Base-by-base conservation (phyloP, 306 rosid genomes). In the Sophora flavescens region DNA sequence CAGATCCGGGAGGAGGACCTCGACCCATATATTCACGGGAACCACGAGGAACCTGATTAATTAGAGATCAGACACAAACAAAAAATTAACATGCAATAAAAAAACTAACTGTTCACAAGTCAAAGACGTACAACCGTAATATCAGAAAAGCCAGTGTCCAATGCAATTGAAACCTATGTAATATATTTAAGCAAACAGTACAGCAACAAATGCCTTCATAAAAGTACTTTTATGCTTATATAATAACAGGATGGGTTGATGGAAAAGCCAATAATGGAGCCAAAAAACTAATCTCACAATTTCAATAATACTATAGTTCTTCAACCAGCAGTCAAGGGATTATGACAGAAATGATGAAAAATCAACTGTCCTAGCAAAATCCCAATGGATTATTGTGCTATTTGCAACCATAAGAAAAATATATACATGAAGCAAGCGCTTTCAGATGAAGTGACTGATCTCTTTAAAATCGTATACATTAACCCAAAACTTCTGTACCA, bases 1-100 rank as follows among this genome's bases (percentile, higher is more conserved):
- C 93, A 61, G 93, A 79, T 60, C 93, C 93, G 51, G 93, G 93
- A 70, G 93, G 84, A 32, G 93, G 93, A 16, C 89, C 91, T 68
- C 93, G 84, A 9, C 89, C 93, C 51, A 83, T 35, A 71, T 79
- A 83, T 68, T 87, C 93, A 5, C 89, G 89, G 62, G 88, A 83
- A 64, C 93, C 89, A 8, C 91, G 91, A 3, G 91, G 93, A 26
- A 42, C 88, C 93, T 89, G 26, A 12, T 58, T 60, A 58, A 68
- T 39, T 4, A 22, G 30, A 36, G 32, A 18, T 38, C 53, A 67
- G 38, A 63, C 13, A 63, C 39, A 10, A 44, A 16, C 33, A 50
- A 14, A 10, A n/a, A 74, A 42, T 26, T 48, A 60, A 9, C 22
- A 7, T 8, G 9, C 26, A 76, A 39, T 2, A 0, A 4, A 47